These are phyloP conservation scores for Naegleria lovaniensis DNA, from an alignment of 208 protist species.

Conservation along the genomic window DNA sequence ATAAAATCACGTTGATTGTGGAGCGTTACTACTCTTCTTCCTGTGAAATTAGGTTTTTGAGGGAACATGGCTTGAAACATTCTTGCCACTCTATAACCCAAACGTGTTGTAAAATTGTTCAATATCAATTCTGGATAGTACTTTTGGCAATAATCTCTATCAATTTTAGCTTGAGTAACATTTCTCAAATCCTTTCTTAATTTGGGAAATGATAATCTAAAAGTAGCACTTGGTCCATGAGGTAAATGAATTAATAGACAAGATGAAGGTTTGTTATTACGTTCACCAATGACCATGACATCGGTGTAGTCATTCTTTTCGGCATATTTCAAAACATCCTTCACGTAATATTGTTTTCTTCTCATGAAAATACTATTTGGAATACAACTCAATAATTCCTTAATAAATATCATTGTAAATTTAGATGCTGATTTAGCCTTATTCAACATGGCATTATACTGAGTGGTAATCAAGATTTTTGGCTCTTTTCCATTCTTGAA, in stretches of 20 bases:
- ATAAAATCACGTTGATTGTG: constrained; percentile 88
- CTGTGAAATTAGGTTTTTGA: constrained; percentile 68
- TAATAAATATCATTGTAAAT: not conserved
- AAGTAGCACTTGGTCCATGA: constrained; percentile 65
- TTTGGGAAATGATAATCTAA: not conserved
- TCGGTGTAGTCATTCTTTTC: constrained; percentile 77
- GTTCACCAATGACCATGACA: constrained; percentile 72
- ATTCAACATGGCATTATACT: not conserved
- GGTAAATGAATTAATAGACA: constrained; percentile 77
- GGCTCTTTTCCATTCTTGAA: not conserved
- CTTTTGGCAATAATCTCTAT: constrained; percentile 47
- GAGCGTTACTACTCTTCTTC: constrained; percentile 78
- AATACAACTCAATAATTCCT: not conserved
- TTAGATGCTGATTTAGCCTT: not conserved
- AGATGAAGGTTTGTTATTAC: constrained; percentile 23
- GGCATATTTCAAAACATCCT: constrained; percentile 79
- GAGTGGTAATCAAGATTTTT: constrained; percentile 12
- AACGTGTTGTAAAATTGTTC: constrained; percentile 80
- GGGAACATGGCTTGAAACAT: constrained; percentile 79
- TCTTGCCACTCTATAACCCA: constrained; percentile 71
- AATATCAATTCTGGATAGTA: constrained; percentile 86
- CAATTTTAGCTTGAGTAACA: constrained; percentile 50
- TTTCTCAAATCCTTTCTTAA: constrained; percentile 58
- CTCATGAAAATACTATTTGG: constrained; percentile 51
- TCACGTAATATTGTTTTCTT: constrained; percentile 74